These are phyloP conservation scores for Boletellus sp. DNA, from an alignment of 768 basidiomycete genomes.

Conservation along the genomic window DNA sequence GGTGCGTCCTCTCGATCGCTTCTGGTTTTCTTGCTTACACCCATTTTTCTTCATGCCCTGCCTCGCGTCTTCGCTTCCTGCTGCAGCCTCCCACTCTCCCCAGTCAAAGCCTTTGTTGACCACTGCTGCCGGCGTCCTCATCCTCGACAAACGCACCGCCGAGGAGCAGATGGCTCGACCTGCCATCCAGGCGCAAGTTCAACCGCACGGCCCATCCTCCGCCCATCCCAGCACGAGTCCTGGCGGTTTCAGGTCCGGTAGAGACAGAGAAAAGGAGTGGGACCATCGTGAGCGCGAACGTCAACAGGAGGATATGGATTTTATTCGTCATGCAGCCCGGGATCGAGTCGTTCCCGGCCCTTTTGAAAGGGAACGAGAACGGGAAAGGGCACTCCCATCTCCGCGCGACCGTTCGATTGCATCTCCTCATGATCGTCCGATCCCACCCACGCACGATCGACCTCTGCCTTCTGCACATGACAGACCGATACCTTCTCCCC, in stretches of 20 bases:
- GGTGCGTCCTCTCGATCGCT: constrained; percentile 16
- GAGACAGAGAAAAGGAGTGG: constrained; percentile 28
- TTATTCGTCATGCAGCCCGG: constrained; percentile 22
- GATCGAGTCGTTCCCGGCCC: constrained; percentile 19
- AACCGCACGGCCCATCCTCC: constrained; percentile 15
- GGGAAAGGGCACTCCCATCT: constrained; percentile 22
- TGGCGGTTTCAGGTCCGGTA: constrained; percentile 19
- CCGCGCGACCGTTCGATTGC: constrained; percentile 23
- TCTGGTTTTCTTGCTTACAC: not conserved
- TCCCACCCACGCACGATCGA: constrained; percentile 17
- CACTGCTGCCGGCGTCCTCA: constrained; percentile 24
- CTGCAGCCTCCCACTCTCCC: constrained; percentile 28
- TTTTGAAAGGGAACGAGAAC: constrained; percentile 28
- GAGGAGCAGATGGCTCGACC: constrained; percentile 29
- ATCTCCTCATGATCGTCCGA: constrained; percentile 26
- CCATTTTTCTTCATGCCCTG: constrained; percentile 3
- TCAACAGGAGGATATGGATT: constrained; percentile 27
- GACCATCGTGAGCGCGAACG: constrained; percentile 28
- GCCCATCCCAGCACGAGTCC: constrained; percentile 23
- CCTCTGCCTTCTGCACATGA: constrained; percentile 21
- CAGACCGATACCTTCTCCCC: constrained; percentile 22
- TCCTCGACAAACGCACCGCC: constrained; percentile 31
- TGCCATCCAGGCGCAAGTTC: constrained; percentile 13
- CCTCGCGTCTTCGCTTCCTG: too few relatives aligned
- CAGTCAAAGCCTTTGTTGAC: constrained; percentile 24